phyloP scores from a whole-genome alignment of 495 filamentous ascomycete species.

The Cladorrhinum samala region DNA sequence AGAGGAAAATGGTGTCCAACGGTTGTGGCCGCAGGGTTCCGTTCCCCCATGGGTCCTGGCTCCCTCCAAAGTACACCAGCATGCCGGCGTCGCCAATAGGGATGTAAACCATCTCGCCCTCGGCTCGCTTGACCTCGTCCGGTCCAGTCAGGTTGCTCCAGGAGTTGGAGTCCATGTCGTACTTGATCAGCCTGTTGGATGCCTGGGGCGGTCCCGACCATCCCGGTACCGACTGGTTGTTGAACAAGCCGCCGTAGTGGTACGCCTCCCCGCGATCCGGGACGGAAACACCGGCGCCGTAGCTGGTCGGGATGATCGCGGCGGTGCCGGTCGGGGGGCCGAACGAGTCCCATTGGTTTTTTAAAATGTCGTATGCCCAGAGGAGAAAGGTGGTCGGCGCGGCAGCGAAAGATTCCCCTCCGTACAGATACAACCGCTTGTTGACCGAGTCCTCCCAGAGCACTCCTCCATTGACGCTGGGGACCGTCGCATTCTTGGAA shows the following conservation, averaged over 20 bases:
- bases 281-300: constrained; percentile 21
- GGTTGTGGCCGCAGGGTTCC: constrained; percentile 13
- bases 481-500: constrained; percentile 42
- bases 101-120: constrained; percentile 21
- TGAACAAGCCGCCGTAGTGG: constrained; percentile 44
- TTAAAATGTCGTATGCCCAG: constrained; percentile 39
- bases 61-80: constrained; percentile 20
- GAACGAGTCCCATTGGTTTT: constrained; percentile 38
- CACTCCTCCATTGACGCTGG: constrained; percentile 37
- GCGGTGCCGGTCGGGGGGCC: constrained; percentile 14
- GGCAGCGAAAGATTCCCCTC: constrained; percentile 37
- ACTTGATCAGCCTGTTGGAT: constrained; percentile 15
- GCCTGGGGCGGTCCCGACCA: constrained; percentile 26
- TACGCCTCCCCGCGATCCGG: constrained; percentile 22
- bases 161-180: constrained; percentile 18
- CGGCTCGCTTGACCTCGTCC: constrained; percentile 11
- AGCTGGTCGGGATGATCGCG: constrained; percentile 13
- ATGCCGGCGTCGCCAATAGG: constrained; percentile 20
- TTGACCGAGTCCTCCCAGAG: constrained; percentile 49
- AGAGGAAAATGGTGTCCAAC: constrained; percentile 18
- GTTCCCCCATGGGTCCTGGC: constrained; percentile 11
- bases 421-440: constrained; percentile 46
- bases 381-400: constrained; percentile 29
- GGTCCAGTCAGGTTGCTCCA: constrained; percentile 17
- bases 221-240: constrained; percentile 36